phyloP scores from a whole-genome alignment of 169 alveolate species.

The Pseudocohnilembus persalinus region DNA sequence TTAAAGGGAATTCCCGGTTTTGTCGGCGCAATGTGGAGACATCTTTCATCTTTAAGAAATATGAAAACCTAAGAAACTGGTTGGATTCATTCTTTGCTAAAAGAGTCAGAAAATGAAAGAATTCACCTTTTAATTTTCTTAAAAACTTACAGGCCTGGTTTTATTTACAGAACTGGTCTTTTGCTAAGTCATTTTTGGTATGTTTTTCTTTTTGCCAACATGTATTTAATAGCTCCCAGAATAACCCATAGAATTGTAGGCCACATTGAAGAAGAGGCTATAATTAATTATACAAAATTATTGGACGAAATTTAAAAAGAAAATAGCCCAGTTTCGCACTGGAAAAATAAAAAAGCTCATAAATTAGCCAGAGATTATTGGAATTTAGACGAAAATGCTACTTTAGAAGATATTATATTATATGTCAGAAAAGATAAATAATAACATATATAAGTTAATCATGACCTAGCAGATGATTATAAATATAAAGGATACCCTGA shows the following conservation, averaged over 20 bases:
- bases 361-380: slow-evolving; percentile 44
- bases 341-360: slow-evolving; percentile 30
- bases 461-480: slow-evolving; percentile 46
- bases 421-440: slow-evolving; percentile 53
- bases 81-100: slow-evolving; percentile 59
- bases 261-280: slow-evolving; percentile 68
- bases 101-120: slow-evolving; percentile 72
- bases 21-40: slow-evolving; percentile 67
- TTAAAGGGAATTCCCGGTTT: slow-evolving; percentile 72
- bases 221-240: slow-evolving; percentile 52
- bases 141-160: slow-evolving; percentile 40
- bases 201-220: slow-evolving; percentile 30
- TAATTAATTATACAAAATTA: slow-evolving; percentile 53
- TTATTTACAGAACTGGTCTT: slow-evolving; percentile 35
- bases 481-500: no score
- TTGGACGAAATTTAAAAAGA: slow-evolving; percentile 32
- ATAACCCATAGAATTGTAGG: slow-evolving; percentile 66
- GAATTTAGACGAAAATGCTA: slow-evolving; percentile 43
- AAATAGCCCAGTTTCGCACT: slow-evolving; percentile 1
- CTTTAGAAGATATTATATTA: slow-evolving; percentile 43
- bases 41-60: slow-evolving; percentile 52
- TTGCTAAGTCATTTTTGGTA: slow-evolving; percentile 44
- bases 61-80: slow-evolving; percentile 61
- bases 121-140: slow-evolving; percentile 54
- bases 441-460: slow-evolving; percentile 62